Conservation (phyloP, 495 filamentous ascomycete genomes). For the Penicillium egyptiacum region DNA sequence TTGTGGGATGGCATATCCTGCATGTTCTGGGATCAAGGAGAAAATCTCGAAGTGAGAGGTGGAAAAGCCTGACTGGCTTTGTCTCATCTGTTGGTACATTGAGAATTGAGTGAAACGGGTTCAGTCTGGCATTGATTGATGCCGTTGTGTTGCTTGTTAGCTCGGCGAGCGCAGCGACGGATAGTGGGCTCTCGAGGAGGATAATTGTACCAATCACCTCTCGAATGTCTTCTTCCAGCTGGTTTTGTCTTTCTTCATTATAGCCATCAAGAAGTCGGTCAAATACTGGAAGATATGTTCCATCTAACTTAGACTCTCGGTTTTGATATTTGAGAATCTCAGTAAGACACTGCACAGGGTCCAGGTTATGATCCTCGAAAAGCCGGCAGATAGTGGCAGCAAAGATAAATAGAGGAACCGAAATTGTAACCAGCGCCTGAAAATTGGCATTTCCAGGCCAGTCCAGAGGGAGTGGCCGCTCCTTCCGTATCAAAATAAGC, state of each 20-base stretch:
- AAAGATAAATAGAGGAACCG: constrained; percentile 36
- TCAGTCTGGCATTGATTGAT: constrained; percentile 1
- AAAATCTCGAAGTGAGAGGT: constrained; percentile 16
- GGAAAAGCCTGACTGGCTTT: constrained; percentile 4
- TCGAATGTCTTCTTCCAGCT: constrained; percentile 15
- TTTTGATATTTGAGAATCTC: constrained; percentile 16
- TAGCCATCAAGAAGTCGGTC: constrained; percentile 5
- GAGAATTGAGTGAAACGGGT: constrained; percentile 16
- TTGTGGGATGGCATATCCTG: too few species aligned
- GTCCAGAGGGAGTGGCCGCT: constrained; percentile 12
- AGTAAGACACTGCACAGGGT: constrained; percentile 7
- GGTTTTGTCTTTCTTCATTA: constrained; percentile 1
- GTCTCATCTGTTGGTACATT: constrained; percentile 22
- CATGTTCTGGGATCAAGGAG: not conserved
- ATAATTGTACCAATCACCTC: constrained; percentile 18
- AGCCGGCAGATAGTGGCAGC: constrained; percentile 23
- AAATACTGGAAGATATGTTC: constrained; percentile 29
- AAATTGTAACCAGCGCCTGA: constrained; percentile 16
- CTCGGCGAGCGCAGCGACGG: constrained; percentile 5
- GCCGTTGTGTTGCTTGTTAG: not conserved
- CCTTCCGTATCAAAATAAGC: constrained; percentile 16
- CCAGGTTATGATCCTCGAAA: constrained; percentile 5
- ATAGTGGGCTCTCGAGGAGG: constrained; percentile 17
- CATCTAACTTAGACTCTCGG: constrained; percentile 19
- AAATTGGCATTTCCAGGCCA: constrained; percentile 41